Evolutionary conservation across 495 filamentous ascomycete genomes (phyloP).

Genomic region (Pseudomonodictys pantanalensis): DNA sequence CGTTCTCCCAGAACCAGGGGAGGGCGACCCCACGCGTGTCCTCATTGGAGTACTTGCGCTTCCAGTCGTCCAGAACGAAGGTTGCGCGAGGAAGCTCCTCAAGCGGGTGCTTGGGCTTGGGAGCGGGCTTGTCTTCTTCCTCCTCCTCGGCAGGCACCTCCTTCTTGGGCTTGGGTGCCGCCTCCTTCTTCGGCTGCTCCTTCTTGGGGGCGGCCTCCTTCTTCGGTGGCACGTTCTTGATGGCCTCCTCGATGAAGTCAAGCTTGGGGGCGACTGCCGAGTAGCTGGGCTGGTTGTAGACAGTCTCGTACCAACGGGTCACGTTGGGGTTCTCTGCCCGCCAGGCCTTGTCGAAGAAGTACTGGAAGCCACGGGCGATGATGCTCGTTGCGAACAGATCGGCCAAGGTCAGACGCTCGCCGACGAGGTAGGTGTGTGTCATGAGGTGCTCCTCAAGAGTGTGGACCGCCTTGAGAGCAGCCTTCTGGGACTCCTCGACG

Average conservation of each 20-base stretch:
- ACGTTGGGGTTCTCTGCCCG: slow-evolving; percentile 76
- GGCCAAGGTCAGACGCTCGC: slow-evolving; percentile 94
- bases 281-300: slow-evolving; percentile 88
- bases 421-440: slow-evolving; percentile 93
- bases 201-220: slow-evolving; percentile 65
- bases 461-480: slow-evolving; percentile 60
- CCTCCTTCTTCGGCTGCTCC: slow-evolving; percentile 58
- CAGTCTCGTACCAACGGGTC: slow-evolving; percentile 90
- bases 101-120: slow-evolving; percentile 95
- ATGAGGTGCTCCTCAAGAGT: slow-evolving; percentile 84
- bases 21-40: slow-evolving; percentile 78
- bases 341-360: slow-evolving; percentile 84
- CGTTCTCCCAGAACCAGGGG: slow-evolving; percentile 98
- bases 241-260: slow-evolving; percentile 73
- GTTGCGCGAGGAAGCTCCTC: slow-evolving; percentile 79
- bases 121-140: slow-evolving; percentile 64
- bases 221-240: slow-evolving; percentile 90
- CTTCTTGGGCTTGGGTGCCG: slow-evolving; percentile 33
- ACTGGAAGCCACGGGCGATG: slow-evolving; percentile 80
- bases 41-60: slow-evolving; percentile 97
- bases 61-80: slow-evolving; percentile 90
- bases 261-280: slow-evolving; percentile 70
- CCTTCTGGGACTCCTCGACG: slow-evolving; percentile 73
- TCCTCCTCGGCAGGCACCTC: slow-evolving; percentile 66
- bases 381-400: slow-evolving; percentile 80